phyloP scores from a whole-genome alignment of 768 basidiomycete species.

The Clitopilus hobsonii region DNA sequence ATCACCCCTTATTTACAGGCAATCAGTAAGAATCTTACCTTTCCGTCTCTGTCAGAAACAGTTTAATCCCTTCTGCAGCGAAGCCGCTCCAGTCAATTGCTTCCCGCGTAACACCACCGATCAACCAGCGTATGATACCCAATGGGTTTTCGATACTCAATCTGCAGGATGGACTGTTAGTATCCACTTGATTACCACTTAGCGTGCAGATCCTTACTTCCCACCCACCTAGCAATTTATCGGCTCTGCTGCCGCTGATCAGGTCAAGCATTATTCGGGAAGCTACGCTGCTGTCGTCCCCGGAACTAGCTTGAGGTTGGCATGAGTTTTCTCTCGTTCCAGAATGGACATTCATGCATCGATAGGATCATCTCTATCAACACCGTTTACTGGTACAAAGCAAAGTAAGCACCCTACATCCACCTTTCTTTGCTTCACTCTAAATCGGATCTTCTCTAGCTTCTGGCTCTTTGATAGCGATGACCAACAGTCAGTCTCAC shows the following conservation, averaged over 20 bases:
- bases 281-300: conserved; percentile 47
- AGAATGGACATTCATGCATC: conserved; percentile 1
- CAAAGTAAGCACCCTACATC: conserved; percentile 33
- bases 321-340: background rate
- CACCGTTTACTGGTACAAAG: conserved; percentile 58
- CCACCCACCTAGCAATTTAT: conserved; percentile 39
- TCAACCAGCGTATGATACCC: conserved; percentile 24
- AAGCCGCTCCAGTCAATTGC: conserved; percentile 51
- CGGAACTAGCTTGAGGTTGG: conserved; percentile 45
- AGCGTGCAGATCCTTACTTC: background rate
- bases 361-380: conserved; percentile 57
- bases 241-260: conserved; percentile 31
- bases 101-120: conserved; percentile 48
- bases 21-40: conserved; percentile 56
- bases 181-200: conserved; percentile 1
- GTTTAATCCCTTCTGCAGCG: conserved; percentile 37
- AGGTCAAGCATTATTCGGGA: conserved; percentile 45
- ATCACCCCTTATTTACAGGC: conserved; percentile 21
- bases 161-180: conserved; percentile 44
- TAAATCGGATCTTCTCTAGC: conserved; percentile 21
- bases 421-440: background rate
- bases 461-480: conserved; percentile 61
- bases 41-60: too few relatives aligned
- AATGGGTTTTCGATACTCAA: conserved; percentile 57
- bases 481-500: conserved; percentile 34